phyloP scores from a whole-genome alignment of 805 yeast species.

The Metschnikowia dekortorum region DNA sequence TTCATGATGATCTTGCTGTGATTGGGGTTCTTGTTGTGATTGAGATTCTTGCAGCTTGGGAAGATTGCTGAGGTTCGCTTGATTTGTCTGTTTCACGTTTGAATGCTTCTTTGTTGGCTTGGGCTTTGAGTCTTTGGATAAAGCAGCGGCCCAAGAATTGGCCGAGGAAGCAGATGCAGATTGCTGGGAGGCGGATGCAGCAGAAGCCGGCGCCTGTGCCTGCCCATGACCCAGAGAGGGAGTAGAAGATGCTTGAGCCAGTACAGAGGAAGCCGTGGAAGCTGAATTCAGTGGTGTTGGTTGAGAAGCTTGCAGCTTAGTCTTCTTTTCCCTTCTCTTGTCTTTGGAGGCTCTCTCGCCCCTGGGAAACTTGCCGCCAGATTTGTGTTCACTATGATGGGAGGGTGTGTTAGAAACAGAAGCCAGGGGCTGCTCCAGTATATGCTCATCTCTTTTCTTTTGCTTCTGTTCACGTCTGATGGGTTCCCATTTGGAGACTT shows the following conservation, averaged over 20 bases:
- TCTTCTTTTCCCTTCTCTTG: slow-evolving; percentile 14
- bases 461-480: slow-evolving; percentile 64
- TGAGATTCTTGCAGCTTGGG: slow-evolving; percentile 1
- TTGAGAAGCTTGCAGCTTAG: slow-evolving; percentile 1
- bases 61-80: slow-evolving; percentile 1
- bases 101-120: slow-evolving; percentile 17
- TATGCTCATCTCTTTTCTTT: slow-evolving; percentile 33
- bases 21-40: background rate
- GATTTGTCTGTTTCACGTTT: slow-evolving; percentile 10
- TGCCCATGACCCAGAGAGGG: background rate
- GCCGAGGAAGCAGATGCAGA: slow-evolving; percentile 12
- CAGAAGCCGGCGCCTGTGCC: slow-evolving; percentile 15
- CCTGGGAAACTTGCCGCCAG: slow-evolving; percentile 1
- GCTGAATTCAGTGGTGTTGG: slow-evolving; percentile 3
- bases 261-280: slow-evolving; percentile 11
- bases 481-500: slow-evolving; percentile 91
- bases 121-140: slow-evolving; percentile 31
- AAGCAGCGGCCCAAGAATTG: slow-evolving; percentile 46
- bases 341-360: slow-evolving; percentile 15
- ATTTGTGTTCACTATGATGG: slow-evolving; percentile 4
- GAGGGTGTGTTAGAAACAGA: slow-evolving; percentile 5
- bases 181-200: slow-evolving; percentile 15
- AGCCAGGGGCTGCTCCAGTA: slow-evolving; percentile 5
- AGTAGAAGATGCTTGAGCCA: slow-evolving; percentile 14
- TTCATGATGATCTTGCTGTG: slow-evolving; percentile 2